Percentiles rank a stretch among this genome's conserved stretches.
These are phyloP conservation scores for Esteya vermicola DNA, from an alignment of 2,329 filamentous ascomycete species.

Conservation along the genomic window DNA sequence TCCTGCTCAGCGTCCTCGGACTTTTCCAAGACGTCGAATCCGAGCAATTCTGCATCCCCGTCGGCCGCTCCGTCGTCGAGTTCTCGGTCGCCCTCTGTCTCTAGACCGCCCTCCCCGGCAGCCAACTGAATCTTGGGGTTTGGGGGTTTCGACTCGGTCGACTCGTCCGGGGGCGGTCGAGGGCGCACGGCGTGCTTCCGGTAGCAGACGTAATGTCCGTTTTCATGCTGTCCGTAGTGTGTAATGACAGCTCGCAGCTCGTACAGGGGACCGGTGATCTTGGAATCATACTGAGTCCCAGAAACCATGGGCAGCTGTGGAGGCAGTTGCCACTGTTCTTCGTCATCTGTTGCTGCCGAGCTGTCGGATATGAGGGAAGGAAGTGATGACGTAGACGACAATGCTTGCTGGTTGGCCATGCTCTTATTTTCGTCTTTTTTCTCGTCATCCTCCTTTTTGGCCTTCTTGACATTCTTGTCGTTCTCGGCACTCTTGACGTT, in stretches of 20 bases:
- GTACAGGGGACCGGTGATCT: slow-evolving; percentile 48
- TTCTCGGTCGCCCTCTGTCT: slow-evolving; percentile 6
- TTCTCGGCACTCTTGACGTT: not conserved
- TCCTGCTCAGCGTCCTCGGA: slow-evolving; percentile 6
- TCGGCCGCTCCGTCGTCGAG: slow-evolving; percentile 1
- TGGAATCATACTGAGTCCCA: slow-evolving; percentile 33
- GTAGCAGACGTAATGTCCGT: slow-evolving; percentile 92
- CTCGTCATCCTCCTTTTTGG: too few species aligned
- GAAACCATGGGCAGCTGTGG: slow-evolving; percentile 62
- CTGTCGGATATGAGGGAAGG: not conserved
- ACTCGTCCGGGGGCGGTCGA: slow-evolving; percentile 11
- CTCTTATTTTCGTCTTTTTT: not conserved
- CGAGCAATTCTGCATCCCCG: too few species aligned
- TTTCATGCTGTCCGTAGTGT: slow-evolving; percentile 82
- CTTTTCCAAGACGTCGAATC: not conserved
- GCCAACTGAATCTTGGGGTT: too few species aligned
- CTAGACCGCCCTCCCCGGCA: too few species aligned
- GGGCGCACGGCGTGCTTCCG: slow-evolving; percentile 43
- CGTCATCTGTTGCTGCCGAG: slow-evolving; percentile 11
- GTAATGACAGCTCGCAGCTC: slow-evolving; percentile 73
- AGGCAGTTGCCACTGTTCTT: slow-evolving; percentile 57
- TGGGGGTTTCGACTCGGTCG: too few species aligned
- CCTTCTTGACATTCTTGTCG: not conserved
- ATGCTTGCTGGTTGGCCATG: not conserved
- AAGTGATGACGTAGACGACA: slow-evolving; percentile 2